phyloP scores from a whole-genome alignment of 345 rosid genomes.

The Eucalyptus marginata region DNA sequence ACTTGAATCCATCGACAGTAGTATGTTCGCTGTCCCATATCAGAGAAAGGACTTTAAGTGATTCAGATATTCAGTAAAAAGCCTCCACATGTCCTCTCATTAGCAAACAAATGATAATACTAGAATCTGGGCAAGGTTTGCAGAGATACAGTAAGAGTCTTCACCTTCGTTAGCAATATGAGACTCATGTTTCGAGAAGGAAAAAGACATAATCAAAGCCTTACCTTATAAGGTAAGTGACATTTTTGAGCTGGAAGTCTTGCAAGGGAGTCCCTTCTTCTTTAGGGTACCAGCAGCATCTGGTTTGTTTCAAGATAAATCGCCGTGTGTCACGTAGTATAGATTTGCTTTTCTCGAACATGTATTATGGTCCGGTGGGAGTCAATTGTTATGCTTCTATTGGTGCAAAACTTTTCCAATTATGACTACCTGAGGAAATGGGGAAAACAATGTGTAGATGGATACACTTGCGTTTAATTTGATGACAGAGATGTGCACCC shows the following conservation, averaged over 20 bases:
- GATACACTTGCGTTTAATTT: too few species aligned
- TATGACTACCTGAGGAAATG: neutral
- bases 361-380: neutral
- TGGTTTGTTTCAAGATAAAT: neutral
- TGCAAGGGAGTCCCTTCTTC: constrained; percentile 64
- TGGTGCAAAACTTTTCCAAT: neutral
- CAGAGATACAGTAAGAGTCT: neutral
- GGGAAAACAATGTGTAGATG: neutral
- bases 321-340: neutral
- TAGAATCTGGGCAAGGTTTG: neutral
- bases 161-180: neutral
- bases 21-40: constrained; percentile 52
- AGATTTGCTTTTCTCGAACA: neutral
- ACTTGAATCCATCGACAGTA: constrained; percentile 52
- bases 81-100: neutral
- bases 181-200: neutral
- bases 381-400: neutral
- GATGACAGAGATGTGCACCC: too few species aligned
- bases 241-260: constrained; percentile 43
- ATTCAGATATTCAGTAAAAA: neutral
- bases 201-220: neutral
- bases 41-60: neutral
- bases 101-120: neutral
- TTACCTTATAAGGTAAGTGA: constrained; percentile 78
- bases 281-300: constrained; percentile 21